Base-by-base conservation (phyloP, 805 yeast species). In the Starmerella etchellsii region DNA sequence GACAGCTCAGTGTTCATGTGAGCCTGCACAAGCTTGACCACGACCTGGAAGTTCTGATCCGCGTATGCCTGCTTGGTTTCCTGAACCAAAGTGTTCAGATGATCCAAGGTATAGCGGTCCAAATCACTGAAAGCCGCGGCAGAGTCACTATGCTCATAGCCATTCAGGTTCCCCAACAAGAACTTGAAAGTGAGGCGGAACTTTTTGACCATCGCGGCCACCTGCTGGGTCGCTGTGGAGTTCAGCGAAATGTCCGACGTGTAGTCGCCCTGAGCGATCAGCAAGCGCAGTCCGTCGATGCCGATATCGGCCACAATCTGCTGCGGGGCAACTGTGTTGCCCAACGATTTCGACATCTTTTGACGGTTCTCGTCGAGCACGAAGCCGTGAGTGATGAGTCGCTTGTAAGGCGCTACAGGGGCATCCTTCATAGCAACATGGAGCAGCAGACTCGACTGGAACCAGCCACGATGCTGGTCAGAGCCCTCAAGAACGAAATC, bases 401-500 rank as follows among this genome's bases (percentile, higher is more conserved):
- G 67, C 44, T 70, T 70, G 60, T 72, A 91, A 0, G 98, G 97
- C 0, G 81, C 74, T 0, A 32, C 42, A 1, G 57, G 46, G 0
- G 63, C 48, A 28, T 61, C 52, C 9, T 37, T 46, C 10, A 61
- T 54, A 3, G 80, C 81, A 19, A 84, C 70, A 54, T 76, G 81
- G 20, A 93, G 85, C 43, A 91, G 64, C 22, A 91, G 62, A 1
- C 95, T 84, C 25, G 95, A 82, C 63, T 91, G 99, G 58, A 91
- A 91, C 99, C 99, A 91, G 1, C 99, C 99, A 45, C 99, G 72
- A 56, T 91, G 98, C 60, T 91, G 99, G 56, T 91, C 99, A n/a
- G 87, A 74, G 2, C 99, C 99, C 65, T 91, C 99, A 13, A 88
- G 60, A 55, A 84, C 88, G n/a, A 83, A 70, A 59, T 87, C 93